phyloP scores from a whole-genome alignment of 2,329 filamentous ascomycete genomes.

The Aspergillus arachidicola region DNA sequence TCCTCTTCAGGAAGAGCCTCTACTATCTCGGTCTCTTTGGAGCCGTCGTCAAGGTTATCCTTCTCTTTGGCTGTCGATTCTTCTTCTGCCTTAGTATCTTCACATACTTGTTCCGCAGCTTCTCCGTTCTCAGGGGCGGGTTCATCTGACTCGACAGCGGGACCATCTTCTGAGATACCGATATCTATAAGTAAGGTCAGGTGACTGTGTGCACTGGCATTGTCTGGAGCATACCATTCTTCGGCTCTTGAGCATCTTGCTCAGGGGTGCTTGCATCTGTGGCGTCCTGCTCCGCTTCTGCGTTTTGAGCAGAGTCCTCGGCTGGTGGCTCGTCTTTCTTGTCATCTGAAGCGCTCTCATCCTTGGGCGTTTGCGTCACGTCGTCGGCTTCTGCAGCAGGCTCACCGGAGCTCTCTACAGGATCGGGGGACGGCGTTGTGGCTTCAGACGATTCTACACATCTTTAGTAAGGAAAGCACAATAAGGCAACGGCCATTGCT shows the following conservation, averaged over 20 bases:
- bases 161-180: slow-evolving; percentile 38
- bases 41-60: slow-evolving; percentile 13
- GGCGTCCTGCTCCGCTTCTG: slow-evolving; percentile 10
- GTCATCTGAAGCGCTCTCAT: slow-evolving; percentile 1
- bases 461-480: slow-evolving; percentile 15
- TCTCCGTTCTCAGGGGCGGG: slow-evolving; percentile 40
- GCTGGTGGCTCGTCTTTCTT: slow-evolving; percentile 8
- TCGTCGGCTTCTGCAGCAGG: slow-evolving; percentile 14
- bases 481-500: not conserved
- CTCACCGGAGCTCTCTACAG: slow-evolving; percentile 21
- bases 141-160: slow-evolving; percentile 31
- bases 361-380: slow-evolving; percentile 8
- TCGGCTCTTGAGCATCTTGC: slow-evolving; percentile 17
- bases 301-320: slow-evolving; percentile 4
- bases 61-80: slow-evolving; percentile 15
- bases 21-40: slow-evolving; percentile 7
- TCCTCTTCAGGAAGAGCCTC: not conserved
- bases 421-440: slow-evolving; percentile 27
- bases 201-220: slow-evolving; percentile 7
- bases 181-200: slow-evolving; percentile 31
- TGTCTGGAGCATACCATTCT: slow-evolving; percentile 27
- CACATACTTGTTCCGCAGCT: slow-evolving; percentile 34
- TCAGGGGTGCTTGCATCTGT: slow-evolving; percentile 10
- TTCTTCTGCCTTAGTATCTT: slow-evolving; percentile 34
- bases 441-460: slow-evolving; percentile 30